phyloP scores from a whole-genome alignment of 805 yeast genomes.

The Lachancea lanzarotensis region DNA sequence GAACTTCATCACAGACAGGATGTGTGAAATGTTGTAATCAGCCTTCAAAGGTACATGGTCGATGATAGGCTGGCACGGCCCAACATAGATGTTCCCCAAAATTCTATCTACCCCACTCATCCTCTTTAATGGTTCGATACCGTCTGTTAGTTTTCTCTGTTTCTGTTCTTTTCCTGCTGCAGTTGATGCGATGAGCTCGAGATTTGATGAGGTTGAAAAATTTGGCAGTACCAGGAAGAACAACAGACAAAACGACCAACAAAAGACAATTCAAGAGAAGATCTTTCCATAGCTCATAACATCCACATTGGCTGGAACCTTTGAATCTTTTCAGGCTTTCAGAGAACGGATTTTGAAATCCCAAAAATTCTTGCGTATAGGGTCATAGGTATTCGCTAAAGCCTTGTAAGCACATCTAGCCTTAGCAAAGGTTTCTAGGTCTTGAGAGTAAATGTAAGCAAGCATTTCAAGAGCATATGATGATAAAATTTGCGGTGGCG shows the following conservation, averaged over 20 bases:
- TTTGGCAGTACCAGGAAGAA: background rate
- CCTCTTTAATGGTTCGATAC: background rate
- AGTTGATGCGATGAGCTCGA: slow-evolving; percentile 12
- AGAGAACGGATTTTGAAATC: slow-evolving; percentile 33
- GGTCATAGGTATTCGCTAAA: slow-evolving; percentile 51
- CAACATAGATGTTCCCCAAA: slow-evolving; percentile 74
- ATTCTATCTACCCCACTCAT: slow-evolving; percentile 37
- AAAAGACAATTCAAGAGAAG: background rate
- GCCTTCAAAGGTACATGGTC: slow-evolving; percentile 45
- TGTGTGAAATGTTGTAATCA: slow-evolving; percentile 56
- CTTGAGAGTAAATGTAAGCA: slow-evolving; percentile 41
- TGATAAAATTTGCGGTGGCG: slow-evolving; percentile 36
- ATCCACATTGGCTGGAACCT: too few species aligned
- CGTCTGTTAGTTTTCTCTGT: background rate
- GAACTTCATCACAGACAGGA: slow-evolving; percentile 65
- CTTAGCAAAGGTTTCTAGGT: slow-evolving; percentile 25
- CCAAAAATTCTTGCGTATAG: slow-evolving; percentile 62
- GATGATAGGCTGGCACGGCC: slow-evolving; percentile 62
- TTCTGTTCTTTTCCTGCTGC: background rate
- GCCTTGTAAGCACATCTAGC: slow-evolving; percentile 43
- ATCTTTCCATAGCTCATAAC: background rate
- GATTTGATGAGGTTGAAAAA: slow-evolving; percentile 25
- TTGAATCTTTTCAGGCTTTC: background rate
- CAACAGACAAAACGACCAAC: background rate
- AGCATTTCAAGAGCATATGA: slow-evolving; percentile 59